Conservation (phyloP, 176 grass and related monocot genomes). For the Oryza punctata region DNA sequence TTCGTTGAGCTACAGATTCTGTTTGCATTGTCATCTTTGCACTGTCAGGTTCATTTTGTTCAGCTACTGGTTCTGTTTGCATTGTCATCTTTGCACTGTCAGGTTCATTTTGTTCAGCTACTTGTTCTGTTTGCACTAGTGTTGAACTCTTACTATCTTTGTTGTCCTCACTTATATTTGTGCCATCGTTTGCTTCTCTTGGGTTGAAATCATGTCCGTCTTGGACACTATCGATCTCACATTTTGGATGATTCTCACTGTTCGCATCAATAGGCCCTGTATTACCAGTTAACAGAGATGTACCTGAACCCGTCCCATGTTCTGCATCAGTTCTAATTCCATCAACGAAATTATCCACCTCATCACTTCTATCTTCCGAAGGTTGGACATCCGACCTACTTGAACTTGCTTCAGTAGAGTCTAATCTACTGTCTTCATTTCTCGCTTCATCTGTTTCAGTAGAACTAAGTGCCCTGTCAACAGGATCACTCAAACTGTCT, state of each 20-base stretch:
- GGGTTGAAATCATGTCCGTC: slow-evolving; percentile 53
- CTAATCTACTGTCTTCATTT: slow-evolving; percentile 41
- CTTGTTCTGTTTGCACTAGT: slow-evolving; percentile 28
- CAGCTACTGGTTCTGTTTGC: slow-evolving; percentile 35
- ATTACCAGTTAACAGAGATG: not conserved
- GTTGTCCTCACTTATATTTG: slow-evolving; percentile 16
- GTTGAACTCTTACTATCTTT: not conserved
- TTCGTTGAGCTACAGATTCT: slow-evolving; percentile 32
- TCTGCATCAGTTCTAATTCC: slow-evolving; percentile 2
- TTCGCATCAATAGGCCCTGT: slow-evolving; percentile 14
- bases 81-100: slow-evolving; percentile 39
- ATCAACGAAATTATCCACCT: not conserved
- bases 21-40: slow-evolving; percentile 40
- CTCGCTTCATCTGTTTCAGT: slow-evolving; percentile 36
- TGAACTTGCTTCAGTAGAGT: slow-evolving; percentile 40
- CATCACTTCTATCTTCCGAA: slow-evolving; percentile 28
- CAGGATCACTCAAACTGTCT: slow-evolving; percentile 49
- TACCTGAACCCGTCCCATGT: not conserved
- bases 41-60: slow-evolving; percentile 40
- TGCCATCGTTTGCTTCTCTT: slow-evolving; percentile 21
- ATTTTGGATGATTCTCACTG: slow-evolving; percentile 10
- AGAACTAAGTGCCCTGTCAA: slow-evolving; percentile 28
- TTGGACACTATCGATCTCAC: slow-evolving; percentile 29
- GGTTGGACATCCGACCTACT: slow-evolving; percentile 30
- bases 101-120: slow-evolving; percentile 31